Base-by-base conservation (phyloP, 352 stramenopile species). In the Elongisporangium undulatum region DNA sequence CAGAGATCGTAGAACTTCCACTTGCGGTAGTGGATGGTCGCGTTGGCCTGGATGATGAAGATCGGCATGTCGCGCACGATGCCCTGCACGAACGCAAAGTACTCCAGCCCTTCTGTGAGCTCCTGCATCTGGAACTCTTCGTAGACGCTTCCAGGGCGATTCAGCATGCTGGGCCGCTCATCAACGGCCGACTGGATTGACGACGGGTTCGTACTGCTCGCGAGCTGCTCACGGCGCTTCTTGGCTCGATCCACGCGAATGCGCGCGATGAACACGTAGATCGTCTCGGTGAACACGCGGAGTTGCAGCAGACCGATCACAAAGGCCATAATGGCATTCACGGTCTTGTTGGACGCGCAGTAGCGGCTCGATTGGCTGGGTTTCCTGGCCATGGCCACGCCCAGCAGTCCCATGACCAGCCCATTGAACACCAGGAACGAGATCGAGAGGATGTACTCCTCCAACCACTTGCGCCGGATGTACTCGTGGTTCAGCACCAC, bases 1-100 rank as follows among this genome's bases (percentile, higher is more conserved):
- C 79, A 85, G 1, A 91, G 61, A 52, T 91, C 81, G 22, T 87
- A 66, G 34, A 82, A 57, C 48, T 84, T 67, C 79, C 78, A 89
- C 74, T 89, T 91, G 69, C 79, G 81, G 65, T 91, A 91, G 67
- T 91, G 79, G 58, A 91, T 89, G 8, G 79, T 91, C 8, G 81
- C 81, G 50, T 91, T 91, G 9, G 81, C 77, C 39, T 91, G 81
- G 53, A 91, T 69, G 53, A 91, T 56, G 51, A 91, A 91, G 51
- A 91, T 63, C 56, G 81, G 79, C 38, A 89, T 74, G 61, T 91
- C 81, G 23, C 81, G 81, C 49, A 91, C 77, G 29, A 91, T 77
- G 29, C 69, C 71, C 39, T 91, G 81, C 49, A 88, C 72, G 58
- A 91, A 91, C n/a, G 66, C 67, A 1, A 69, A 77, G 56, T 79